These are phyloP conservation scores for Cercospora zeina DNA, from an alignment of 2,329 filamentous ascomycete genomes.

Conservation along the genomic window DNA sequence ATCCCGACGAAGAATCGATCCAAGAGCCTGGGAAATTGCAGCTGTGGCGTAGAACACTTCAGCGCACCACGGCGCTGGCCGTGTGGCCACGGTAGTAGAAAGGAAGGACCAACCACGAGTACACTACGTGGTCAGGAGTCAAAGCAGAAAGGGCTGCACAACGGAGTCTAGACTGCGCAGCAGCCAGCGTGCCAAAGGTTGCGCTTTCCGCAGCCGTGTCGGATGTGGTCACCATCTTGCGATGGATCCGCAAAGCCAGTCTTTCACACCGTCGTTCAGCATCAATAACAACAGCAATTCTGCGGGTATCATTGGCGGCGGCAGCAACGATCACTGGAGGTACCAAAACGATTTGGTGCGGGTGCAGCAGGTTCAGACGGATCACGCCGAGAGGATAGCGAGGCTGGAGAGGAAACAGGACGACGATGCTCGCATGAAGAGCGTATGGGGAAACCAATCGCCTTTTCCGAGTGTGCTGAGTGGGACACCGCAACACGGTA, in stretches of 20 bases:
- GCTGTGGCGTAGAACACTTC: conserved; percentile 22
- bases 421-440: conserved; percentile 69
- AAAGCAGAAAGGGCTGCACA: neutral
- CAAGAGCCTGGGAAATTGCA: conserved; percentile 7
- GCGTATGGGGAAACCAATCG: conserved; percentile 80
- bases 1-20: neutral
- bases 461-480: conserved; percentile 85
- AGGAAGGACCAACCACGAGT: conserved; percentile 15
- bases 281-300: conserved; percentile 20
- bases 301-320: conserved; percentile 34
- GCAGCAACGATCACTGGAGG: conserved; percentile 61
- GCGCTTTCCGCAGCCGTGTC: conserved; percentile 20
- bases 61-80: conserved; percentile 26
- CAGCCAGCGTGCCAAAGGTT: conserved; percentile 2
- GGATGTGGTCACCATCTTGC: conserved; percentile 30
- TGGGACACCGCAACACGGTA: conserved; percentile 85
- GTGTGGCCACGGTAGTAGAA: conserved; percentile 23
- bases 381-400: conserved; percentile 62
- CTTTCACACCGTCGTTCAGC: conserved; percentile 57
- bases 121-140: conserved; percentile 6
- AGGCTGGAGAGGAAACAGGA: conserved; percentile 63
- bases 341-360: conserved; percentile 63
- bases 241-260: conserved; percentile 64
- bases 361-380: conserved; percentile 60
- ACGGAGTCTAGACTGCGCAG: neutral